Percentiles rank a stretch among this genome's conserved stretches.
Evolutionary conservation across 768 basidiomycete species (phyloP).

Genomic region (Podaxis rugospora): DNA sequence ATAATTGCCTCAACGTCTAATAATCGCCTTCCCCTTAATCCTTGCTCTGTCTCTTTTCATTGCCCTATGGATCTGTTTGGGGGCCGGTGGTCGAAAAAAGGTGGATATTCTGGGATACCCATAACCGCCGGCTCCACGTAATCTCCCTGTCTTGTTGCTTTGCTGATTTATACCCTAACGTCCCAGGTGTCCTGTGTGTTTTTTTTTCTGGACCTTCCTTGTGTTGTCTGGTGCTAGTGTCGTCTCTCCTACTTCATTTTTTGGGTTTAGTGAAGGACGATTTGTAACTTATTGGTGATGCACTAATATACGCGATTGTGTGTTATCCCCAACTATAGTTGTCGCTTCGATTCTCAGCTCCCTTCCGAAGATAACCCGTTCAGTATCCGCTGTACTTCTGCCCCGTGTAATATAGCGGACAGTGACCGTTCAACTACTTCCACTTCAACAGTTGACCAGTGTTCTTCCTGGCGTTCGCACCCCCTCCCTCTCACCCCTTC

Average conservation of each 20-base stretch:
- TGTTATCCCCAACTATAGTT: too few species aligned
- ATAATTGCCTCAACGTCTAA: neutral
- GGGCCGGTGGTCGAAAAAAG: neutral
- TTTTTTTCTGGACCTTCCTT: neutral
- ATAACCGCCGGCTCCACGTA: neutral
- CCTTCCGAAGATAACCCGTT: conserved; percentile 25
- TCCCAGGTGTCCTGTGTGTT: neutral
- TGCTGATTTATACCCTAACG: neutral
- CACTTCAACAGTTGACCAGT: conserved; percentile 19
- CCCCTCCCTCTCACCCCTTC: neutral
- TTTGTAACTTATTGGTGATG: neutral
- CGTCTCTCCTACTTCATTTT: neutral
- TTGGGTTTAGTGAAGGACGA: neutral
- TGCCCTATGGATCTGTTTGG: neutral
- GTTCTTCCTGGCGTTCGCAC: neutral
- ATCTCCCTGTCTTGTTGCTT: neutral
- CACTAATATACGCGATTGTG: neutral
- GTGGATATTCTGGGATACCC: neutral
- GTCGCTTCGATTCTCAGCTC: neutral
- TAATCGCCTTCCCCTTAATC: neutral
- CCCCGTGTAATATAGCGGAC: conserved; percentile 31
- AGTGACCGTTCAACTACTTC: conserved; percentile 36
- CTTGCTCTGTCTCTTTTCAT: neutral
- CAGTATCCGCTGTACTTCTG: conserved; percentile 36
- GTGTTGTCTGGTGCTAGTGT: too few species aligned